Evolutionary conservation across 2,329 filamentous ascomycete species (phyloP).

Genomic region (Pseudocercospora cruenta): DNA sequence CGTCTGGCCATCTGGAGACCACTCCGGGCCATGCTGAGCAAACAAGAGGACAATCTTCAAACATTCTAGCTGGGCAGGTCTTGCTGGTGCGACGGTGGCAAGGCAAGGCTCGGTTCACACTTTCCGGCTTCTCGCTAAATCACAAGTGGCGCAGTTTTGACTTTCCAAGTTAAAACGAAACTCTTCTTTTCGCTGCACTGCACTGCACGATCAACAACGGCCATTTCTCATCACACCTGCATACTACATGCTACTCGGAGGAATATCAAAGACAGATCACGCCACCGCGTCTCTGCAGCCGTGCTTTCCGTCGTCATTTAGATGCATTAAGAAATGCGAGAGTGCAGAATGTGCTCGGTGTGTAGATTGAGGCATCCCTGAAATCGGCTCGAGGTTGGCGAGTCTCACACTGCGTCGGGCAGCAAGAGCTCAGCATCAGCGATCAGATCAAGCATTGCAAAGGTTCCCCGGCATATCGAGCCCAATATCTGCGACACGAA

Average conservation of each 20-base stretch:
- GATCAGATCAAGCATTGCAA: background rate
- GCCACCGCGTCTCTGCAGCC: background rate
- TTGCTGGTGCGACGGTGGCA: background rate
- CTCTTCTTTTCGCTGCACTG: background rate
- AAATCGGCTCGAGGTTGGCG: background rate
- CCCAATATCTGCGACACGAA: background rate
- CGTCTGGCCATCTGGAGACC: background rate
- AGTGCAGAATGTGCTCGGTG: background rate
- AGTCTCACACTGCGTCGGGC: conserved; percentile 1
- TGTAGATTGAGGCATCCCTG: background rate
- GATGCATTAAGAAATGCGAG: background rate
- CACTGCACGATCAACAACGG: background rate
- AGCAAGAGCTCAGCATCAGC: conserved; percentile 1
- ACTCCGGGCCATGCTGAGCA: background rate
- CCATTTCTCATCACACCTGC: background rate
- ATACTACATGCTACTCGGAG: background rate
- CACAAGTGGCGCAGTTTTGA: background rate
- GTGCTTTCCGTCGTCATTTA: background rate
- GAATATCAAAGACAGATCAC: background rate
- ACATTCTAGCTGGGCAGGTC: background rate
- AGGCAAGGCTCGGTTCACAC: background rate
- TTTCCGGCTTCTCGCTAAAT: background rate
- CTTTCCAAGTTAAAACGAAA: background rate
- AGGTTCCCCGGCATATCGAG: background rate
- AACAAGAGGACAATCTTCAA: background rate